Evolutionary conservation across 2,329 filamentous ascomycete species (phyloP).

Genomic region (Aureobasidium uvarum): DNA sequence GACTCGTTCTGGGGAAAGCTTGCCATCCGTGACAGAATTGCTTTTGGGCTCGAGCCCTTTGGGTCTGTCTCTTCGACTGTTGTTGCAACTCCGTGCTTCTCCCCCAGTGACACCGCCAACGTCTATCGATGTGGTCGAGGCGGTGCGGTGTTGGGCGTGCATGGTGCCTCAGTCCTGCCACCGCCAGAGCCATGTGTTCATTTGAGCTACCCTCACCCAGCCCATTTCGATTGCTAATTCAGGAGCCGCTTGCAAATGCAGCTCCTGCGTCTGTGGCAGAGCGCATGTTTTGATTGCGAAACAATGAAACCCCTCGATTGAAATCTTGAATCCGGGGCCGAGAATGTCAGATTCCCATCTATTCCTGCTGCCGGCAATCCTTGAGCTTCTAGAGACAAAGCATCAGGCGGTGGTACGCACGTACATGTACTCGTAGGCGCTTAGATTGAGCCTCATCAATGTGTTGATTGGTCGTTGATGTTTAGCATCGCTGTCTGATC

Average conservation of each 20-base stretch:
- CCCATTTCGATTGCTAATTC: slow-evolving; percentile 20
- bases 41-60: slow-evolving; percentile 19
- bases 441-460: slow-evolving; percentile 15
- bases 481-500: slow-evolving; percentile 16
- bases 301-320: slow-evolving; percentile 17
- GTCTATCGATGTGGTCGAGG: slow-evolving; percentile 13
- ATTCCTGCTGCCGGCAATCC: not conserved
- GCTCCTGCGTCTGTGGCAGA: slow-evolving; percentile 14
- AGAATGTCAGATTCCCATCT: slow-evolving; percentile 18
- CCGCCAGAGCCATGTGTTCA: slow-evolving; percentile 24
- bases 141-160: slow-evolving; percentile 9
- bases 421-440: not conserved
- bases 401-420: slow-evolving; percentile 9
- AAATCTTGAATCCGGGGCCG: slow-evolving; percentile 7
- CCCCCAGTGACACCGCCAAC: slow-evolving; percentile 16
- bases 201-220: slow-evolving; percentile 7
- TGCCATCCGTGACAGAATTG: slow-evolving; percentile 1
- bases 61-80: not conserved
- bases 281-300: slow-evolving; percentile 25
- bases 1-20: slow-evolving; percentile 23
- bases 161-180: slow-evolving; percentile 4
- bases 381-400: slow-evolving; percentile 1
- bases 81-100: slow-evolving; percentile 10
- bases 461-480: not conserved
- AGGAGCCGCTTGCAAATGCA: slow-evolving; percentile 3